Percentiles rank a stretch among this genome's conserved stretches.
These are phyloP conservation scores for Plasmopara muralis DNA, from an alignment of 352 stramenopile genomes.

Conservation along the genomic window DNA sequence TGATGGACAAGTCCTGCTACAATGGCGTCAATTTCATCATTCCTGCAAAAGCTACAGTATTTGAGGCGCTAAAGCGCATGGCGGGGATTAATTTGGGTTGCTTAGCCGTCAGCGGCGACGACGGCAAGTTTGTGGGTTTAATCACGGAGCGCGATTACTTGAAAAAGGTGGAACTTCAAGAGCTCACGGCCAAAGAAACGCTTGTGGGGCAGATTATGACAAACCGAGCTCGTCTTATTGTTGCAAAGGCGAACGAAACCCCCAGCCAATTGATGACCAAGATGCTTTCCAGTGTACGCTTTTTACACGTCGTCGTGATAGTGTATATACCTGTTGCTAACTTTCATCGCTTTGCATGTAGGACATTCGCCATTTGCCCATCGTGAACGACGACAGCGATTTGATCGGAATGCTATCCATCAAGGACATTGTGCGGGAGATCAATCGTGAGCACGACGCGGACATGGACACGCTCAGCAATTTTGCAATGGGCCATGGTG, in stretches of 20 bases:
- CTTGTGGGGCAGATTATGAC: slow-evolving; percentile 93
- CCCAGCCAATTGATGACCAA: slow-evolving; percentile 92
- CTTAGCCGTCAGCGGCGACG: slow-evolving; percentile 84
- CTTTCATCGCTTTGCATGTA: slow-evolving; percentile 11
- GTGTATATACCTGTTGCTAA: background rate
- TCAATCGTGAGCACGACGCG: slow-evolving; percentile 71
- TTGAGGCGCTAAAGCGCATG: slow-evolving; percentile 94
- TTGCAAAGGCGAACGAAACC: slow-evolving; percentile 80
- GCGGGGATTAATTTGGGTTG: slow-evolving; percentile 90
- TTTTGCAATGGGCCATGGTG: slow-evolving; percentile 70
- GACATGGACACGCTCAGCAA: slow-evolving; percentile 76
- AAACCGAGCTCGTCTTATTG: slow-evolving; percentile 85
- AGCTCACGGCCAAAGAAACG: slow-evolving; percentile 79
- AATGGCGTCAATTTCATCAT: slow-evolving; percentile 93
- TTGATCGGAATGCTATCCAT: slow-evolving; percentile 92
- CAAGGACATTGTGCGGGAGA: slow-evolving; percentile 89
- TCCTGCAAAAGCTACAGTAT: slow-evolving; percentile 87
- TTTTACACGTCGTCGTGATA: background rate
- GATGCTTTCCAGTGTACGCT: slow-evolving; percentile 89
- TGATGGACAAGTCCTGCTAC: slow-evolving; percentile 92
- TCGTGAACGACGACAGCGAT: slow-evolving; percentile 89
- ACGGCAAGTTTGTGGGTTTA: slow-evolving; percentile 87
- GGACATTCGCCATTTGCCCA: slow-evolving; percentile 92
- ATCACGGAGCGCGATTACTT: slow-evolving; percentile 95
- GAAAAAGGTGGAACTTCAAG: slow-evolving; percentile 93